Conservation (phyloP, 2,329 filamentous ascomycete species). For the Colletotrichum limetticola region DNA sequence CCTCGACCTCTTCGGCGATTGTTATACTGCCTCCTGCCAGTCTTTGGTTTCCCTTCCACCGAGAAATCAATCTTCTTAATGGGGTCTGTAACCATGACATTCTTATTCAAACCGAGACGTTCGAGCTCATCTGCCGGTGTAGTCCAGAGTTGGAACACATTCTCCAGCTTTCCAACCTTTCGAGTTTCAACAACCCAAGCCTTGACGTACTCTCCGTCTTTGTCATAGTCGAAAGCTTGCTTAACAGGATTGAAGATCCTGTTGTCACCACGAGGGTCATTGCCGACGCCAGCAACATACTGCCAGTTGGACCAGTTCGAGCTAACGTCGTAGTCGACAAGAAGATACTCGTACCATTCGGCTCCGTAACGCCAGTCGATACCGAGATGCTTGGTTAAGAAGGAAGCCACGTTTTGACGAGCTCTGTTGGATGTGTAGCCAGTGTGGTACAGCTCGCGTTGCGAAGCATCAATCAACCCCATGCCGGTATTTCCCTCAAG, state of each 20-base stretch:
- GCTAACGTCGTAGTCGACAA: conserved; percentile 80
- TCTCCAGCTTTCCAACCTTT: conserved; percentile 60
- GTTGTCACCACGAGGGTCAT: conserved; percentile 77
- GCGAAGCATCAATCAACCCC: conserved; percentile 80
- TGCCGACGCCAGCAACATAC: conserved; percentile 82
- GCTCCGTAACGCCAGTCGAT: conserved; percentile 86
- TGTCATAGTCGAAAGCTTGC: conserved; percentile 82
- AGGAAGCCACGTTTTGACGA: conserved; percentile 80
- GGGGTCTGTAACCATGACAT: conserved; percentile 75
- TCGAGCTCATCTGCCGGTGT: conserved; percentile 68
- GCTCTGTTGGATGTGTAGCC: conserved; percentile 84
- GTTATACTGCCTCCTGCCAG: conserved; percentile 45
- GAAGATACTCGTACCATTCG: conserved; percentile 82
- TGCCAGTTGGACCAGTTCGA: conserved; percentile 89
- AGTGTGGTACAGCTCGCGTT: conserved; percentile 78
- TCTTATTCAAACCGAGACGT: conserved; percentile 63
- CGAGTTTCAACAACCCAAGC: conserved; percentile 78
- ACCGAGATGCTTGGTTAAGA: conserved; percentile 76
- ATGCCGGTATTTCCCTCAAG: conserved; percentile 77
- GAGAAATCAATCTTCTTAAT: conserved; percentile 73
- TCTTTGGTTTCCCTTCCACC: conserved; percentile 61
- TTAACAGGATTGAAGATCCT: conserved; percentile 87
- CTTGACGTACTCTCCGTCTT: conserved; percentile 75
- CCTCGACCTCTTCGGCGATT: conserved; percentile 41
- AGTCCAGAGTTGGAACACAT: conserved; percentile 79